A percentile compares a stretch with the other conserved stretches of the same genome.
These are phyloP conservation scores for Microbotryum saponariae DNA, from an alignment of 1,284 basidiomycete species.

Conservation along the genomic window DNA sequence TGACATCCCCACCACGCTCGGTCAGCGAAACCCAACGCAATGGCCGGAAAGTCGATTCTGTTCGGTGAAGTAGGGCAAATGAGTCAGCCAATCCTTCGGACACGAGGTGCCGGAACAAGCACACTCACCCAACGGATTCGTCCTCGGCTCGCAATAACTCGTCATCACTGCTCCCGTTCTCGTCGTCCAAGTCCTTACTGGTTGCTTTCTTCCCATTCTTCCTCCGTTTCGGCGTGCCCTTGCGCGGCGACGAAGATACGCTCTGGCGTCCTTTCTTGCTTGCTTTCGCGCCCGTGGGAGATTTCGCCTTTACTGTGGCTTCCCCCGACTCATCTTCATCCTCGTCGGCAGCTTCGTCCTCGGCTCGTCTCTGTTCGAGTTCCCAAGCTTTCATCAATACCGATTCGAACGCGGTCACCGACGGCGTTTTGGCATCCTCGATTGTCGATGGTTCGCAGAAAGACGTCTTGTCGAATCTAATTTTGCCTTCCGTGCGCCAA, in stretches of 20 bases:
- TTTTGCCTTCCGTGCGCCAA: constrained; percentile 8
- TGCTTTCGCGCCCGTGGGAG: too few relatives aligned
- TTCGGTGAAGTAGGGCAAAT: too few relatives aligned
- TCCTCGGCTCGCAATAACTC: neutral
- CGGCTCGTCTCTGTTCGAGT: constrained; percentile 2
- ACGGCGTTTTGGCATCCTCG: neutral
- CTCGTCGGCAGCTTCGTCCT: neutral
- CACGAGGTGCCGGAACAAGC: neutral
- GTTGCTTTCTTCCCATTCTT: neutral
- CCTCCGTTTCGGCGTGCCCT: neutral
- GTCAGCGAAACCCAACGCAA: neutral
- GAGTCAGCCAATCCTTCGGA: too few relatives aligned
- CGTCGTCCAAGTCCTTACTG: too few relatives aligned
- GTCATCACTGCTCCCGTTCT: too few relatives aligned
- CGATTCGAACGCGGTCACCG: constrained; percentile 2
- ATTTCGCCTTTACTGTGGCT: too few relatives aligned
- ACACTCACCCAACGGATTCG: neutral
- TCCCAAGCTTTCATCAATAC: constrained; percentile 2
- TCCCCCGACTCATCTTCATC: neutral
- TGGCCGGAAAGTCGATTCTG: constrained; percentile 11
- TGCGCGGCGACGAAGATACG: too few relatives aligned
- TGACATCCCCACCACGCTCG: constrained; percentile 15
- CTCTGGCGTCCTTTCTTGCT: too few relatives aligned
- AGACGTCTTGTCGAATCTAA: constrained; percentile 13
- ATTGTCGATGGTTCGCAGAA: constrained; percentile 4